Conservation (phyloP, 139 green algal species). For the Limnomonas spitsbergensis region DNA sequence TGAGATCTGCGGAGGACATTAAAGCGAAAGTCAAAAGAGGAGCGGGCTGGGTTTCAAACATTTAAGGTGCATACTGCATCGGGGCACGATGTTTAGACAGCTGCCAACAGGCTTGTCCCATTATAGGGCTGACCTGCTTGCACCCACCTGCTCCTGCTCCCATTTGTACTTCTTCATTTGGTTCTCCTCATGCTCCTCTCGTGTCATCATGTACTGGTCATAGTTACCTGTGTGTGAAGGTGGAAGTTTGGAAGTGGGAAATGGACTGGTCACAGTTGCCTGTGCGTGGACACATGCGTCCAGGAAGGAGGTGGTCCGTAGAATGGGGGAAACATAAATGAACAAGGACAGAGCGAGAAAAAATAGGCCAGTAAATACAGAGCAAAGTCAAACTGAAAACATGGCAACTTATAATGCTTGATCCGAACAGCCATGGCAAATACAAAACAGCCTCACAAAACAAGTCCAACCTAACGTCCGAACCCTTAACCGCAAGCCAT, state of each 20-base stretch:
- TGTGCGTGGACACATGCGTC: no score
- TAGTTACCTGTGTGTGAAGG: slow-evolving; percentile 42
- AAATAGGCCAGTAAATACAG: no score
- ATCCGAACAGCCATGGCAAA: no score
- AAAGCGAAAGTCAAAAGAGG: background rate
- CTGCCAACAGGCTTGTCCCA: slow-evolving; percentile 2
- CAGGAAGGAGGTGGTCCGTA: no score
- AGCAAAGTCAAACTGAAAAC: no score
- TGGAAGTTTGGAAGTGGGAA: background rate
- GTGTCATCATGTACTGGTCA: slow-evolving; percentile 84
- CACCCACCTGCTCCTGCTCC: slow-evolving; percentile 71
- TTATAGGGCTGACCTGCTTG: slow-evolving; percentile 53
- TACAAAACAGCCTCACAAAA: no score
- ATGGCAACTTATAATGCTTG: no score
- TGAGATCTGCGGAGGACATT: slow-evolving; percentile 10
- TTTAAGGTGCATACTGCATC: background rate
- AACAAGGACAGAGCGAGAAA: no score
- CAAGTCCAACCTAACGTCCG: no score
- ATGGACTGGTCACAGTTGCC: slow-evolving; percentile 17
- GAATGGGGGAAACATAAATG: no score
- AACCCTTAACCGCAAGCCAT: no score
- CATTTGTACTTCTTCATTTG: slow-evolving; percentile 89
- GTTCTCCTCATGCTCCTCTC: slow-evolving; percentile 85
- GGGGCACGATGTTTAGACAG: background rate
- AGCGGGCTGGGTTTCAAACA: no score